Evolutionary conservation across 306 rosid species (phyloP), one percentile per base, ranked within the genome.

Genomic region (Quercus mongolica): DNA sequence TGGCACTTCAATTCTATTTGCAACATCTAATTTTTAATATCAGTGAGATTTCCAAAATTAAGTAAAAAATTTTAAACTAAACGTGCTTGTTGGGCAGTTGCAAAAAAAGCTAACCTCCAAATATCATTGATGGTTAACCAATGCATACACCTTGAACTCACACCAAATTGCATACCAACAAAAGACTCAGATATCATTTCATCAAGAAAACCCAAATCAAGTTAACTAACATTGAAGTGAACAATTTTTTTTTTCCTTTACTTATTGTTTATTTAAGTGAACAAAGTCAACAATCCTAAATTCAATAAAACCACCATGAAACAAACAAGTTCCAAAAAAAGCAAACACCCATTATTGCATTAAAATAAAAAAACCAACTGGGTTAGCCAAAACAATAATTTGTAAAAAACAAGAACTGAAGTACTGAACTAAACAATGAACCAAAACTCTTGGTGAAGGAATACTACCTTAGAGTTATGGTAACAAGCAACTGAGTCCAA

Each of bases 391-490:
- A 26, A 62, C 19, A 65, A 77, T 4, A 35, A 63, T 44, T 3
- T 19, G 5, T 14, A 33, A 41, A 41, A 8, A 74, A 20, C 13
- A 1, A 10, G 71, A 63, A 28, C n/a, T 63, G 10, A 62, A 56
- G 67, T 26, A 63, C 38, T 14, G 14, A 62, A 56, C 19, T 12
- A 56, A 71, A 8, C 3, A 49, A 71, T 3, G 9, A 71, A 12
- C 49, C 25, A 23, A 44, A 35, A 49, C 75, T 63, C 14, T 6
- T 38, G 41, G 17, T 17, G 54, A 67, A 46, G 69, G 69, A 28
- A 61, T n/a, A 9, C 26, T 79, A 92, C 99, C 98, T 95, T 90
- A 56, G 82, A 88, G 88, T 84, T 87, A 38, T 76, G 96, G 71
- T 86, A 88, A 81, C 79, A 88, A 81, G 89, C 79, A 68, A 91